A percentile compares a stretch with the other conserved stretches of the same genome.
Conservation (phyloP, 192 early-diverging fungal genomes). For the Helicostylum pulchrum region DNA sequence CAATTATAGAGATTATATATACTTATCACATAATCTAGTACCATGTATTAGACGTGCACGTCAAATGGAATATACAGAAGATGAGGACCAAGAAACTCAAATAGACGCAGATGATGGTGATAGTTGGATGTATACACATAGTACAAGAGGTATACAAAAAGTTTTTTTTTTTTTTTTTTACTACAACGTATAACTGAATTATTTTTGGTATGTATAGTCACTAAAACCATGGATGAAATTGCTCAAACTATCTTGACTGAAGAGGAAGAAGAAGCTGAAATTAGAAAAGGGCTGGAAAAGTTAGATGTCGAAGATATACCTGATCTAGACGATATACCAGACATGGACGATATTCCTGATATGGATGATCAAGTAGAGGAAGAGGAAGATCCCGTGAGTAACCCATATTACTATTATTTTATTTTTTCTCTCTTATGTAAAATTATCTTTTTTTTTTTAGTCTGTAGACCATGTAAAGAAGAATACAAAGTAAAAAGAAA, state of each 20-base stretch:
- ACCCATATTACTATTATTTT: not conserved
- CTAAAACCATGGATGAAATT: constrained; percentile 51
- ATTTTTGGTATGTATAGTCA: constrained; percentile 23
- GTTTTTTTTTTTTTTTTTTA: not conserved
- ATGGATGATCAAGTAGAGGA: constrained; percentile 69
- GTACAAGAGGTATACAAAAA: constrained; percentile 43
- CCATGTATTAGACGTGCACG: constrained; percentile 86
- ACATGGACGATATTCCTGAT: constrained; percentile 91
- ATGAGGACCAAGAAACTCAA: constrained; percentile 58
- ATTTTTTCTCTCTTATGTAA: not conserved
- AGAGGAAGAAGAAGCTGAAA: constrained; percentile 31
- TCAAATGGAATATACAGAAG: constrained; percentile 71
- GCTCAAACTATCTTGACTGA: constrained; percentile 61
- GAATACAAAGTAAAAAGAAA: constrained; percentile 18
- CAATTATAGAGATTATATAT: not conserved
- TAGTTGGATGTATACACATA: constrained; percentile 86
- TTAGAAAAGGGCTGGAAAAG: constrained; percentile 10
- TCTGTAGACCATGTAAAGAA: constrained; percentile 12
- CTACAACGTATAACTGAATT: too few relatives aligned
- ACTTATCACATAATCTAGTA: constrained; percentile 43
- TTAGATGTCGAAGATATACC: constrained; percentile 36
- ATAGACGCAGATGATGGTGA: constrained; percentile 62
- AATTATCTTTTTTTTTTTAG: not conserved
- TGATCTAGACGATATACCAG: constrained; percentile 67
- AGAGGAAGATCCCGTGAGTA: constrained; percentile 72